Evolutionary conservation across 1,284 basidiomycete genomes (phyloP).

Genomic region (Ustilago cynodontis): DNA sequence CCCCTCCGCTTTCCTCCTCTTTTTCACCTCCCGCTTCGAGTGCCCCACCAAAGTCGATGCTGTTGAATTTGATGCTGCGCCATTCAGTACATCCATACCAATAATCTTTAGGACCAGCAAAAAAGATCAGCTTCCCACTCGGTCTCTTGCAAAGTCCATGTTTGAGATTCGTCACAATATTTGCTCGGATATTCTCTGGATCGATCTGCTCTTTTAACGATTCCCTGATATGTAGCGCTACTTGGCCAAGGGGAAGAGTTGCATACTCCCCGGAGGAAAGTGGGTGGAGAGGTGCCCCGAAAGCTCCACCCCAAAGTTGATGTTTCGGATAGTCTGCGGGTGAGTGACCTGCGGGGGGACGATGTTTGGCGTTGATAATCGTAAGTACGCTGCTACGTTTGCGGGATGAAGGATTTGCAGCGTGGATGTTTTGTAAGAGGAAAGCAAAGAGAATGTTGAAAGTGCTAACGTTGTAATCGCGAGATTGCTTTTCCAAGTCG

Average conservation of each 20-base stretch:
- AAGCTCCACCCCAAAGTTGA: conserved; percentile 30
- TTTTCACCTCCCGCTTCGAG: not conserved
- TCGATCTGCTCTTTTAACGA: conserved; percentile 16
- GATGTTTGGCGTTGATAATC: conserved; percentile 27
- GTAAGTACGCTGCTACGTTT: conserved; percentile 15
- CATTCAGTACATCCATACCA: conserved; percentile 32
- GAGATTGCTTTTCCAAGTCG: conserved; percentile 9
- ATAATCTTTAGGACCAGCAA: conserved; percentile 8
- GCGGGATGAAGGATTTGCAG: conserved; percentile 3
- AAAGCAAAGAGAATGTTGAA: conserved; percentile 41
- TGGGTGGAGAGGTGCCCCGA: conserved; percentile 11
- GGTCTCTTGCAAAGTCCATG: conserved; percentile 18
- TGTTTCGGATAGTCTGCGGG: conserved; percentile 20
- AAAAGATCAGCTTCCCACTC: conserved; percentile 22
- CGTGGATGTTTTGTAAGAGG: conserved; percentile 32
- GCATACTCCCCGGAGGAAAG: conserved; percentile 18
- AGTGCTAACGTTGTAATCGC: conserved; percentile 13
- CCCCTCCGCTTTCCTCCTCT: not conserved
- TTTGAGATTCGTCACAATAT: conserved; percentile 6
- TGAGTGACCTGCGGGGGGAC: conserved; percentile 16
- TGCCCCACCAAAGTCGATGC: conserved; percentile 19
- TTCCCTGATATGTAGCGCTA: conserved; percentile 24
- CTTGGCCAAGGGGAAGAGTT: conserved; percentile 13
- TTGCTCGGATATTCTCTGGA: conserved; percentile 18
- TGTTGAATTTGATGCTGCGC: conserved; percentile 16